Evolutionary conservation across 2,329 filamentous ascomycete species (phyloP).

Genomic region (Diaporthe nobilis): DNA sequence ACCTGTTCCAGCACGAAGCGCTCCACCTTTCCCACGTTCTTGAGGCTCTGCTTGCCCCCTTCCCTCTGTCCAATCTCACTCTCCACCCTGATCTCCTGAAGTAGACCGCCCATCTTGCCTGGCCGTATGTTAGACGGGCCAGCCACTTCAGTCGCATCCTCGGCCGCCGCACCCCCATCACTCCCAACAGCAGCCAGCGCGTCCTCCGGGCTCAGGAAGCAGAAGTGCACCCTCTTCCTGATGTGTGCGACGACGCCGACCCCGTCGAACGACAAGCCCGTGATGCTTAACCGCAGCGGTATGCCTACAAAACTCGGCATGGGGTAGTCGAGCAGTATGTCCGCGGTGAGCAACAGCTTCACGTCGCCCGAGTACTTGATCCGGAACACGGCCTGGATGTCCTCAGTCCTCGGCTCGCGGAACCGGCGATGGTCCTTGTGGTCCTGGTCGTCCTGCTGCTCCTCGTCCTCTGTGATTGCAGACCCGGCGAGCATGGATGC

Average conservation of each 20-base stretch:
- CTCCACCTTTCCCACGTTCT: conserved; percentile 99
- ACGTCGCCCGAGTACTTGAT: conserved; percentile 92
- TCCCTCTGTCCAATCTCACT: conserved; percentile 97
- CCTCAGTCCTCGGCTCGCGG: conserved; percentile 83
- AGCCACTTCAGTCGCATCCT: conserved; percentile 43
- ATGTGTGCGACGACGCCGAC: conserved; percentile 94
- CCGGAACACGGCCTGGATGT: conserved; percentile 92
- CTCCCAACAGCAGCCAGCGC: conserved; percentile 79
- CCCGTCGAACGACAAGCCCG: conserved; percentile 93
- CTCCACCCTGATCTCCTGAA: conserved; percentile 95
- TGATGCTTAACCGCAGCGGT: conserved; percentile 94
- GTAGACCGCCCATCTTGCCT: conserved; percentile 76
- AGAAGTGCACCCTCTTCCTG: conserved; percentile 89
- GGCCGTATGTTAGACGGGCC: conserved; percentile 56
- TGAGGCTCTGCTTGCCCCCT: conserved; percentile 92
- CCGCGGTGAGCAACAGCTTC: conserved; percentile 88
- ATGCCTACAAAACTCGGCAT: conserved; percentile 99
- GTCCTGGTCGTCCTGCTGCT: conserved; percentile 43
- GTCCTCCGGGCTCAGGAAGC: conserved; percentile 93
- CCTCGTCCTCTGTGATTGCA: conserved; percentile 57
- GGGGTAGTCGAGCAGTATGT: conserved; percentile 96
- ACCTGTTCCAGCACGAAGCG: conserved; percentile 98
- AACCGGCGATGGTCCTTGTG: conserved; percentile 56
- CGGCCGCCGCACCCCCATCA: conserved; percentile 57
- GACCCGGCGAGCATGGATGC: conserved; percentile 51